These are phyloP conservation scores for Lichtheimia ramosa DNA, from an alignment of 371 early-diverging fungal species.

Conservation along the genomic window DNA sequence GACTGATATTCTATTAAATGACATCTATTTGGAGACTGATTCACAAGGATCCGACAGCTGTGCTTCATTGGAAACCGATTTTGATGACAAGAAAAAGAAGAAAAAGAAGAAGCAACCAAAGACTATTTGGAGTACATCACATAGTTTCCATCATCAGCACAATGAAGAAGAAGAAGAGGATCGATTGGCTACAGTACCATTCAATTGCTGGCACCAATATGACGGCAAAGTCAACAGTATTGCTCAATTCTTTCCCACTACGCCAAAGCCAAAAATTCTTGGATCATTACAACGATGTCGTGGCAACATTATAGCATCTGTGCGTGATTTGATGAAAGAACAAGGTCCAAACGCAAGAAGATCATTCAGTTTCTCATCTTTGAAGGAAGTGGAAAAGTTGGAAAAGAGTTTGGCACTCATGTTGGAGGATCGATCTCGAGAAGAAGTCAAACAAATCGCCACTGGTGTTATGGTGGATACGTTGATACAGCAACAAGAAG, in stretches of 20 bases:
- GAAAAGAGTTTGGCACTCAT: not conserved
- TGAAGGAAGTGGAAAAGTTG: constrained; percentile 20
- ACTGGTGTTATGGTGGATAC: constrained; percentile 36
- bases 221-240: constrained; percentile 16
- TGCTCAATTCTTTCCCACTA: constrained; percentile 15
- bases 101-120: constrained; percentile 11
- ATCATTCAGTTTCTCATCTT: constrained; percentile 21
- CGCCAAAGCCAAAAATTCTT: constrained; percentile 7
- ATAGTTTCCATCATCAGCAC: constrained; percentile 6
- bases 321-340: constrained; percentile 9
- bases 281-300: constrained; percentile 16
- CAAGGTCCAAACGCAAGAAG: constrained; percentile 16
- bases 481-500: not conserved
- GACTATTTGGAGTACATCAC: constrained; percentile 16
- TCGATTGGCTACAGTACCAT: constrained; percentile 23
- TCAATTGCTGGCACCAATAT: constrained; percentile 45
- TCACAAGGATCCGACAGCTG: not conserved
- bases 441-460: constrained; percentile 25
- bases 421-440: not conserved
- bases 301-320: constrained; percentile 19
- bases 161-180: not conserved
- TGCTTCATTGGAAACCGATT: too few relatives aligned
- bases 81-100: not conserved
- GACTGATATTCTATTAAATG: constrained; percentile 35
- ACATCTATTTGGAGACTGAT: constrained; percentile 20